A percentile compares a stretch with the other conserved stretches of the same genome.
phyloP scores from a whole-genome alignment of 371 early-diverging fungal species.

The Actinomortierella ambigua region DNA sequence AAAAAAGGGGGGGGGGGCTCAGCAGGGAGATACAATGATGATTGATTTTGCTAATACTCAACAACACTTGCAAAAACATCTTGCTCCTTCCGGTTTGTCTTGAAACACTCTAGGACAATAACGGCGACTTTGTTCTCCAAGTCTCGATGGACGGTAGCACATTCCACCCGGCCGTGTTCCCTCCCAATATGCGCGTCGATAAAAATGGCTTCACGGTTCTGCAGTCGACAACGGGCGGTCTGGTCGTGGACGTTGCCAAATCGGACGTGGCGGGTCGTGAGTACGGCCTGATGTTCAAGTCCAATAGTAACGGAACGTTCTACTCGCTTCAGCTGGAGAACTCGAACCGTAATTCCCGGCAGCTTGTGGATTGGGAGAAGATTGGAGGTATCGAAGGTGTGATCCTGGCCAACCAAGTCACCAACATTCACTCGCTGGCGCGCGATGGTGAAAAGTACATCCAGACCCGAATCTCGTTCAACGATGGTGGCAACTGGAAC shows the following conservation, averaged over 20 bases:
- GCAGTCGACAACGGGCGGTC: conserved; percentile 72
- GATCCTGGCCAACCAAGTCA: conserved; percentile 86
- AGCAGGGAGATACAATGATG: too few species aligned
- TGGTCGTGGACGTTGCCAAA: conserved; percentile 79
- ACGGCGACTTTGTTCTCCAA: conserved; percentile 59
- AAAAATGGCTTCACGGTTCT: conserved; percentile 72
- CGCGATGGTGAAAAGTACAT: conserved; percentile 69
- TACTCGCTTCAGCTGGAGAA: conserved; percentile 75
- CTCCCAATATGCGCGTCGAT: conserved; percentile 62
- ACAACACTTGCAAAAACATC: background rate
- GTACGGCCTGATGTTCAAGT: conserved; percentile 84
- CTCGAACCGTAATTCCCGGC: conserved; percentile 75
- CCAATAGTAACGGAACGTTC: conserved; percentile 80
- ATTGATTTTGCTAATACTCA: background rate
- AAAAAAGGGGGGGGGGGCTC: too few species aligned
- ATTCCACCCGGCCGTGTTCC: conserved; percentile 80
- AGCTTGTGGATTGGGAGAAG: conserved; percentile 90
- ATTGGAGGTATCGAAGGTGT: conserved; percentile 87
- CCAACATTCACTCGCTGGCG: conserved; percentile 67
- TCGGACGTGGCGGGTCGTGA: conserved; percentile 55
- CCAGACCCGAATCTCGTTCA: conserved; percentile 80
- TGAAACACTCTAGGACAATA: conserved; percentile 38
- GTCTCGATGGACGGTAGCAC: conserved; percentile 76
- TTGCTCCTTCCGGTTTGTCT: background rate
- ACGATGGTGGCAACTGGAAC: conserved; percentile 84